A percentile compares a stretch with the other conserved stretches of the same genome.
These are phyloP conservation scores for Neurospora sp. DNA, from an alignment of 495 filamentous ascomycete species.

Conservation along the genomic window DNA sequence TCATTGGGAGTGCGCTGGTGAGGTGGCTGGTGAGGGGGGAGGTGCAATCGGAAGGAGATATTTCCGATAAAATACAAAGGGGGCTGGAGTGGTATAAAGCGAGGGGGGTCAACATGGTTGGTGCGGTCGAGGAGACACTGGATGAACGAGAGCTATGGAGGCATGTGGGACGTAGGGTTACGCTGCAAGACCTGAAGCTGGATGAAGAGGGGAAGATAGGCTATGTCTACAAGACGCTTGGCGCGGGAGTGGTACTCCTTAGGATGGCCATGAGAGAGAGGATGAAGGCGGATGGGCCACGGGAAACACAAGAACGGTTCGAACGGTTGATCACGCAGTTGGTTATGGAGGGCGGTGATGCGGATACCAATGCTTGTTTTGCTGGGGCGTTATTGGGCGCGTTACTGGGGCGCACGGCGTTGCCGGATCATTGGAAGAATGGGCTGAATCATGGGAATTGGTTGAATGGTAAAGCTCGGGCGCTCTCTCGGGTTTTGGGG, in stretches of 20 bases:
- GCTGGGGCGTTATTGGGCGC: conserved; percentile 35
- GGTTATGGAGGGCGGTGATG: conserved; percentile 38
- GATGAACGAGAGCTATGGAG: conserved; percentile 26
- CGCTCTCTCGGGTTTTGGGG: conserved; percentile 18
- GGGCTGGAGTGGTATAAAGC: conserved; percentile 13
- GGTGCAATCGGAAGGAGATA: conserved; percentile 21
- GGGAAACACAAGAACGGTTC: conserved; percentile 18
- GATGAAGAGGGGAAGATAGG: conserved; percentile 32
- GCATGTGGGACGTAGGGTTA: conserved; percentile 14
- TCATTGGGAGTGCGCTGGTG: conserved; percentile 29
- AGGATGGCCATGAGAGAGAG: conserved; percentile 23
- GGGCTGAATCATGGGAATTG: conserved; percentile 31
- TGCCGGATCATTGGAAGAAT: conserved; percentile 34
- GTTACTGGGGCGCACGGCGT: conserved; percentile 27
- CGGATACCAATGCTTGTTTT: conserved; percentile 41
- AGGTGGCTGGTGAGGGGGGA: conserved; percentile 33
- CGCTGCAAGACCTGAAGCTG: conserved; percentile 25
- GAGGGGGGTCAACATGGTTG: conserved; percentile 5
- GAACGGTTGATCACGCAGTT: conserved; percentile 33
- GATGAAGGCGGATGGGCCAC: background rate
- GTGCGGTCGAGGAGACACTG: conserved; percentile 15
- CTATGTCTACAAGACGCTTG: conserved; percentile 42
- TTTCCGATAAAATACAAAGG: conserved; percentile 21
- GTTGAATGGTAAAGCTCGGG: conserved; percentile 27
- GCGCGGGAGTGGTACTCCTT: conserved; percentile 28